These are phyloP conservation scores for Melaleuca alternifolia DNA, from an alignment of 345 rosid genomes.

Conservation along the genomic window DNA sequence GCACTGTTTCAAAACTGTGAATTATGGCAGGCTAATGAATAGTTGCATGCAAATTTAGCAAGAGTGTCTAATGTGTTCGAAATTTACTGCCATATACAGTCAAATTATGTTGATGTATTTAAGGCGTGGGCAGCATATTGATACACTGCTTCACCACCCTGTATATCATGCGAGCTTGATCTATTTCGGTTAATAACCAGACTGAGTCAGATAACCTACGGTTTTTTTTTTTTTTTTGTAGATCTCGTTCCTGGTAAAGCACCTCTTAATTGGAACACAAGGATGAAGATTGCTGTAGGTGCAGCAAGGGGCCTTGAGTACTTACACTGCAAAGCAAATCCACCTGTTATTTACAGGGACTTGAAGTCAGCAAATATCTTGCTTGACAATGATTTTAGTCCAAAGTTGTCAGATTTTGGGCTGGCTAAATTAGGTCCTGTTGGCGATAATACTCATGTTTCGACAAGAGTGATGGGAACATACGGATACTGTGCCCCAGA, in stretches of 20 bases:
- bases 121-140: neutral
- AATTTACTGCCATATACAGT: neutral
- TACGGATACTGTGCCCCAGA: conserved; percentile 98
- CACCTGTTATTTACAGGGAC: conserved; percentile 93
- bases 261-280: conserved; percentile 63
- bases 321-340: conserved; percentile 83
- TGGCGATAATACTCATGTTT: conserved; percentile 94
- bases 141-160: neutral
- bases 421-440: conserved; percentile 95
- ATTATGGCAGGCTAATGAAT: neutral
- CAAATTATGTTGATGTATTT: neutral
- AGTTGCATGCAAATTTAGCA: neutral
- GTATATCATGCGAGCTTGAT: neutral
- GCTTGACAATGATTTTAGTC: conserved; percentile 62
- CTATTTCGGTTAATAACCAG: neutral
- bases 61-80: neutral
- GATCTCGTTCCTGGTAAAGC: conserved; percentile 44
- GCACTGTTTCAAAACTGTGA: neutral
- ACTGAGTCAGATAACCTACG: neutral
- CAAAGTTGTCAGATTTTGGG: conserved; percentile 91
- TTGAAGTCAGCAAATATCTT: conserved; percentile 87
- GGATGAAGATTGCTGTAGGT: conserved; percentile 85
- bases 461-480: conserved; percentile 98
- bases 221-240: conserved; percentile 7
- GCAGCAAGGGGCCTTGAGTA: conserved; percentile 88